Percentiles rank a stretch among this genome's conserved stretches.
Conservation (phyloP, 192 early-diverging fungal species). For the Neocallimastix lanati region DNA sequence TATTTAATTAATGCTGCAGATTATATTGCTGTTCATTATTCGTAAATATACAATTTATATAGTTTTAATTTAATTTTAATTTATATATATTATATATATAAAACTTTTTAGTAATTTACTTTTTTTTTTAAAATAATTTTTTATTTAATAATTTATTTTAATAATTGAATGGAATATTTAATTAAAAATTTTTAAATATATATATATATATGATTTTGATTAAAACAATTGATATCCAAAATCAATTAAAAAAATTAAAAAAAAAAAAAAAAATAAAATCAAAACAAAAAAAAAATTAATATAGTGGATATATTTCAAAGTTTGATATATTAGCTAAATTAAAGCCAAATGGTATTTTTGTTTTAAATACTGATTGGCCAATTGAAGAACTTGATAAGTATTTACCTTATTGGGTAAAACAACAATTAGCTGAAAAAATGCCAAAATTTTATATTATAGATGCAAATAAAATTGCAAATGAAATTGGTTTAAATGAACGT, state of each 20-base stretch:
- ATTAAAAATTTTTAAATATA: too few relatives aligned
- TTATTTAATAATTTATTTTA: too few relatives aligned
- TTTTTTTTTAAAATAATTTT: too few relatives aligned
- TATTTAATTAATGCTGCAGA: conserved; percentile 21
- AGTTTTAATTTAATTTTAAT: conserved; percentile 11
- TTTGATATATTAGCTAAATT: conserved; percentile 32
- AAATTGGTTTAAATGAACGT: conserved; percentile 34
- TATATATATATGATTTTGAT: too few relatives aligned
- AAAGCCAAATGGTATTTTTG: conserved; percentile 37
- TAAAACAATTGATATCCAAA: too few relatives aligned
- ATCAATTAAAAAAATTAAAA: too few relatives aligned
- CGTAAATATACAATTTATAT: conserved; percentile 32
- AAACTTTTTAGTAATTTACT: too few relatives aligned
- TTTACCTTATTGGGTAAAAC: conserved; percentile 41
- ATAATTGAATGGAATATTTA: too few relatives aligned
- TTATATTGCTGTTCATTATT: conserved; percentile 45
- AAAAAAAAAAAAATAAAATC: neutral
- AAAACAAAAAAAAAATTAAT: neutral
- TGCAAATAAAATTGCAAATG: conserved; percentile 32
- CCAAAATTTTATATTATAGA: conserved; percentile 46
- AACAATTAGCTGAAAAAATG: conserved; percentile 22
- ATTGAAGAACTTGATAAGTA: conserved; percentile 48
- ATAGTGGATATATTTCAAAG: conserved; percentile 10
- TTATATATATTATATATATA: too few relatives aligned
- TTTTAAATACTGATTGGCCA: conserved; percentile 1